Percentiles rank a stretch among this genome's conserved stretches.
These are phyloP conservation scores for Haplographium delicatum DNA, from an alignment of 495 filamentous ascomycete species.

Conservation along the genomic window DNA sequence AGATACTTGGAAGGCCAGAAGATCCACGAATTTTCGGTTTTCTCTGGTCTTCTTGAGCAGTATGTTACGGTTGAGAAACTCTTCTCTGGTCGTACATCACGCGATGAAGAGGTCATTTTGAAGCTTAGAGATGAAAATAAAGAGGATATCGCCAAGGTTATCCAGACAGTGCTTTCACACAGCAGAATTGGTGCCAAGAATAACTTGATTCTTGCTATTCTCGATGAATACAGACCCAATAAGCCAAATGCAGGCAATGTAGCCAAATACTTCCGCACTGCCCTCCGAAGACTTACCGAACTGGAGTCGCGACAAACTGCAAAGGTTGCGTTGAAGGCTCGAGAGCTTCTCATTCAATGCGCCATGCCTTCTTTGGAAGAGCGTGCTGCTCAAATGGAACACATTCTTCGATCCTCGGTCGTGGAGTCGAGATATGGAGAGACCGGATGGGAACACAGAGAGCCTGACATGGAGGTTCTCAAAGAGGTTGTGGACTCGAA, in stretches of 20 bases:
- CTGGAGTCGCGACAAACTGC: constrained; percentile 84
- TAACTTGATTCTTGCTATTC: constrained; percentile 83
- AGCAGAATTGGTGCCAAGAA: constrained; percentile 90
- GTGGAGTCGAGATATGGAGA: constrained; percentile 95
- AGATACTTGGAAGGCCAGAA: constrained; percentile 86
- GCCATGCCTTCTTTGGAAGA: constrained; percentile 94
- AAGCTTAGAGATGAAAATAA: constrained; percentile 94
- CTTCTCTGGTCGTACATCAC: constrained; percentile 76
- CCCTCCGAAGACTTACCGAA: constrained; percentile 82
- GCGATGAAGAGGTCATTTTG: constrained; percentile 93
- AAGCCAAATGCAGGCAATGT: constrained; percentile 86
- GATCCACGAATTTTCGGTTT: constrained; percentile 79
- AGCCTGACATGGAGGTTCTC: constrained; percentile 78
- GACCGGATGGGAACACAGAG: constrained; percentile 93
- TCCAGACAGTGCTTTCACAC: constrained; percentile 88
- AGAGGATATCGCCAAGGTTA: constrained; percentile 77
- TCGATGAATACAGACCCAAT: constrained; percentile 93
- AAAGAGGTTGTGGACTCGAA: constrained; percentile 98
- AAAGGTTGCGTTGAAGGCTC: constrained; percentile 94
- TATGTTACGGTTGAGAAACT: constrained; percentile 80
- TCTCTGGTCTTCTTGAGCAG: constrained; percentile 67
- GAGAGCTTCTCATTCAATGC: constrained; percentile 94
- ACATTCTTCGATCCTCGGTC: constrained; percentile 95
- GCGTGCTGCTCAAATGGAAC: constrained; percentile 93
- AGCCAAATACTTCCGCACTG: constrained; percentile 76